A percentile compares a stretch with the other conserved stretches of the same genome.
These are phyloP conservation scores for Pichia norvegensis DNA, from an alignment of 1,139 yeast species.

Conservation along the genomic window DNA sequence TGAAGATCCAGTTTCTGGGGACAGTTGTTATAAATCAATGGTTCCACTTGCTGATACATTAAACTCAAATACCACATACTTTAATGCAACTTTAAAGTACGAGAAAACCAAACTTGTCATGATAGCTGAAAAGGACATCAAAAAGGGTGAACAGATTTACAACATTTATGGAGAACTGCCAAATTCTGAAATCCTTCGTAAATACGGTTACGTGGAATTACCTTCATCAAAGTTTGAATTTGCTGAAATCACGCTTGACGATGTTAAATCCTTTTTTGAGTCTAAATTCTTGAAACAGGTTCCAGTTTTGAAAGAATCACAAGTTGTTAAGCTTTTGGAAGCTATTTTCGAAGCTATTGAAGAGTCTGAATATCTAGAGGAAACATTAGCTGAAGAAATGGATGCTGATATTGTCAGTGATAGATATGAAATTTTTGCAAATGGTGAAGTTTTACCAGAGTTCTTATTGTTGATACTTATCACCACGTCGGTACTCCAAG, in stretches of 20 bases:
- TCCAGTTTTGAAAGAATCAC: conserved; percentile 17
- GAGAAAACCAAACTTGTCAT: conserved; percentile 44
- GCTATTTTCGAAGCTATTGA: conserved; percentile 29
- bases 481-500: conserved; percentile 36
- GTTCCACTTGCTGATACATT: conserved; percentile 87
- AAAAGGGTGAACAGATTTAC: conserved; percentile 64
- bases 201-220: conserved; percentile 85
- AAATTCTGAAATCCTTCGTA: conserved; percentile 75
- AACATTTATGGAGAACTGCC: conserved; percentile 91
- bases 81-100: conserved; percentile 65
- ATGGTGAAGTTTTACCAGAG: conserved; percentile 54
- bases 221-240: conserved; percentile 72
- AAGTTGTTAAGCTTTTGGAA: conserved; percentile 24
- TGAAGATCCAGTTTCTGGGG: conserved; percentile 26
- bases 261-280: conserved; percentile 34
- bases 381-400: conserved; percentile 27
- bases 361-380: conserved; percentile 28
- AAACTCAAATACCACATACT: conserved; percentile 75
- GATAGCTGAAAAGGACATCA: conserved; percentile 59
- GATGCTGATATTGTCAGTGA: conserved; percentile 46
- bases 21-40: conserved; percentile 66
- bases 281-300: conserved; percentile 18
- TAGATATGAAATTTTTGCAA: conserved; percentile 52
- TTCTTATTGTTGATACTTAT: conserved; percentile 46
- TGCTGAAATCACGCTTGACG: conserved; percentile 56